Evolutionary conservation across 1,284 basidiomycete species (phyloP), one percentile per base, ranked within the genome.

Genomic region (Xerocomus nothofagi): DNA sequence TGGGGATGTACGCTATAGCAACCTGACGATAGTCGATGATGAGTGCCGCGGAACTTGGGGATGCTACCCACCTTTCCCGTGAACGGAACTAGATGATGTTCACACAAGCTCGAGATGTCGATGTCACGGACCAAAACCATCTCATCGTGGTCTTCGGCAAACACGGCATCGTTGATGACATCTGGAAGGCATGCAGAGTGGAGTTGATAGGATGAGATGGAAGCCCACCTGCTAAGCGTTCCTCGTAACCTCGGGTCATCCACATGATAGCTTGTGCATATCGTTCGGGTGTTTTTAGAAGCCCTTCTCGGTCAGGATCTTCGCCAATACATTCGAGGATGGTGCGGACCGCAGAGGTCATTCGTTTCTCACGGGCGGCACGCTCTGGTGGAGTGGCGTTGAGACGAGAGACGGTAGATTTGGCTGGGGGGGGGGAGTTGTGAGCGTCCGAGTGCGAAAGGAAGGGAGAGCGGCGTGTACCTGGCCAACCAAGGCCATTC

Each of bases 231-330:
- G 85, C 82, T 56, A 99, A 72, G 57, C 91, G 82, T 70, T 98
- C 95, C 68, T 98, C 97, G 72, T 99, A 99, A 3, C 97, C 97
- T 64, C 90, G 88, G 30, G 97, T 99, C 95, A 99, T 98, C 94
- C 94, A 99, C 76, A 99, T 84, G 47, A 99, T 76, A 24, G 97
- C 95, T 70, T 99, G 91, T 26, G 95, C 96, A 71, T 98, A 99
- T 37, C 97, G 81, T 62, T 96, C 92, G 14, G 97, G 97, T 1
- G 97, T 99, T 57, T 87, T 83, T 41, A 86, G 74, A 26, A 99
- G 77, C 9, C 97, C 97, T 63, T 96, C 93, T 37, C 97, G 81
- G 65, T 94, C 84, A 2, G 97, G 97, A 74, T 99, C 97, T 72
- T 99, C 97, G 43, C 97, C 97, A 52, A 99, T 93, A 67, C 95